Base-by-base conservation (phyloP, 352 stramenopile genomes). In the Blastocystis sp. region DNA sequence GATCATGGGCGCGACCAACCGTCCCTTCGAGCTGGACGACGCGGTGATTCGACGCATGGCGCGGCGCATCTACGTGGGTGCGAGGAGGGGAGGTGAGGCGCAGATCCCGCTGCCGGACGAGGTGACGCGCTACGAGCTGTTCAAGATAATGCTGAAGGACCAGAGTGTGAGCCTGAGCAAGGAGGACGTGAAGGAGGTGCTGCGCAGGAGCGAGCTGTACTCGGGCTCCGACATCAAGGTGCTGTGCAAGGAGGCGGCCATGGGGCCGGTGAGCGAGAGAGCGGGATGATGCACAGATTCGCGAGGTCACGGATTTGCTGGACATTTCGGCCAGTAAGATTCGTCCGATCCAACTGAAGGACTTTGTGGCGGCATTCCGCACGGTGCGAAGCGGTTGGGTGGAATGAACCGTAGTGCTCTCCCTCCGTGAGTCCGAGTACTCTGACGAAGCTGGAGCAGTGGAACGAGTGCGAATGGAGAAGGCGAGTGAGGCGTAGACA, bases 41-140 rank as follows among this genome's bases (percentile, higher is more conserved):
- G 93, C 93, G 9, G 93, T 95, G 43, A 91, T 95, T 79, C 92
- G 93, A 43, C 91, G 93, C 1, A 89, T 96, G 9, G 92, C 94
- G 81, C 94, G 96, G 88, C 92, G 93, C 48, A 93, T 96, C 81
- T 97, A 95, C 84, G 92, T 95, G 92, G 91, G 48, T 70, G 90
- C 90, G 28, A 90, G 88, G 1, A 45, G 14, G 52, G 10, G 28
- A 56, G n/a, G 19, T 28, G 11, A 9, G 23, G 71, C 11, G n/a
- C 48, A 87, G 62, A 77, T 87, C 71, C 77, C 77, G 19, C 34
- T 87, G 7, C 77, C 77, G 17, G 77, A 87, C 71, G 43, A 76
- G 21, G 19, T 4, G 14, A 87, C 77, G 45, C 77, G 77, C 10
- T 87, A 71, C 41, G 62, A 87, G 23, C 28, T 87, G 56, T 77